A percentile compares a stretch with the other conserved stretches of the same genome.
These are phyloP conservation scores for Abelmoschus esculentus DNA, from an alignment of 345 rosid species.

Conservation along the genomic window DNA sequence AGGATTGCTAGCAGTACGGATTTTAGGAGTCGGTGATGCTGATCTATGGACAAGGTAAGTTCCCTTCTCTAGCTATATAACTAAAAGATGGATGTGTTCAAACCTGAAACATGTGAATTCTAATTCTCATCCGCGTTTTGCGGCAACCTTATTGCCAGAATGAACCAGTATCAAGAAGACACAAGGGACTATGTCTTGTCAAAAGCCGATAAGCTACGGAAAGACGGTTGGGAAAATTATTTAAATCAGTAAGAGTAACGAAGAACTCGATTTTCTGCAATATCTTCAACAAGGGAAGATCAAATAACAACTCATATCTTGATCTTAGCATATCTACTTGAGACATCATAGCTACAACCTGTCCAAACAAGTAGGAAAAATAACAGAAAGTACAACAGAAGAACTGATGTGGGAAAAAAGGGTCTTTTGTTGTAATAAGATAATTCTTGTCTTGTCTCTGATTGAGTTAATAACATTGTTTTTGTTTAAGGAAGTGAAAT, in stretches of 20 bases:
- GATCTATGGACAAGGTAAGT: constrained; percentile 50
- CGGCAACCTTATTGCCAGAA: constrained; percentile 32
- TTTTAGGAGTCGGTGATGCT: constrained; percentile 62
- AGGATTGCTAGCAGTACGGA: constrained; percentile 72
- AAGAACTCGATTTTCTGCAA: neutral
- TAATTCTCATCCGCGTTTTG: neutral
- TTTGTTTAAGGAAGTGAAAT: no score
- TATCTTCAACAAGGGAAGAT: neutral
- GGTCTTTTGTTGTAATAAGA: no score
- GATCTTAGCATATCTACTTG: neutral
- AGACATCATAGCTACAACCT: constrained; percentile 2
- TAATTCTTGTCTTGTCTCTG: no score
- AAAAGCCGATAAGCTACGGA: constrained; percentile 65
- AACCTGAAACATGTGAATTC: neutral
- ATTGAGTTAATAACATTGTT: no score
- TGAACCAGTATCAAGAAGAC: constrained; percentile 88
- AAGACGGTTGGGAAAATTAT: constrained; percentile 73
- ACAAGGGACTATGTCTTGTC: constrained; percentile 56
- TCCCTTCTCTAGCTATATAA: neutral
- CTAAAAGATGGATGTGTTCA: neutral
- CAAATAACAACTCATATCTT: neutral
- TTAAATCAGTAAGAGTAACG: constrained; percentile 22
- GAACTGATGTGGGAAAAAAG: no score
- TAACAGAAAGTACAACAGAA: no score
- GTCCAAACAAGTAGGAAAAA: neutral